Base-by-base conservation (phyloP, 1,139 yeast genomes). In the Geotrichum aggregatum region DNA sequence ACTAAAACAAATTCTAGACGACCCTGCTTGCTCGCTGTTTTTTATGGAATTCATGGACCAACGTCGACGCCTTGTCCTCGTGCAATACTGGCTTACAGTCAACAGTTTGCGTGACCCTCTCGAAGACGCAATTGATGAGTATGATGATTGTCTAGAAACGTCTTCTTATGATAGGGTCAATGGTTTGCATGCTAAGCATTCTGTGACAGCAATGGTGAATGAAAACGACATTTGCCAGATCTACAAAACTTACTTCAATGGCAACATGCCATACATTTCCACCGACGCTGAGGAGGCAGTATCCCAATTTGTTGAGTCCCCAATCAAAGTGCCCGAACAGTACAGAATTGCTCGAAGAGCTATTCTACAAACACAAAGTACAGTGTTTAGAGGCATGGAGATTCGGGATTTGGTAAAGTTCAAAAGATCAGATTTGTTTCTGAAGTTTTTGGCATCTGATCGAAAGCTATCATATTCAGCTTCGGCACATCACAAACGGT, bases 61-160 rank as follows among this genome's bases (percentile, higher is more conserved):
- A 45, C 63, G 78, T 22, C 68, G 74, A 8, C 66, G 80, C 47
- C 63, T 73, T 1, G 67, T 70, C 2, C 59, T 77, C 26, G 64
- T 87, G 3, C 81, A 79, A 45, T 82, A 82, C 56, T 87, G 91
- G 86, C 67, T 77, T 10, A 76, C 80, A 0, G 84, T 86, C 1
- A 87, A 87, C 56, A 73, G 77, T 1, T 74, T 87, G 36, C 80
- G 82, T 60, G 86, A 85, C 48, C 96, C 96, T 0, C 67, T 86
- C 24, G 92, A 84, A 55, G 83, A 77, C 30, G 56, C 61, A 33
- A 61, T 56, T 35, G 55, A 58, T 19, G 56, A 54, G 22, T 52
- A 55, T 13, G 59, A 57, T n/a, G 52, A 56, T 11, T 57, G 59
- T 14, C 56, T 45, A 33, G 52, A 55, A 19, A 26, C 30, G 18